These are phyloP conservation scores for Hibiscus mutabilis DNA, from an alignment of 345 rosid species.

Conservation along the genomic window DNA sequence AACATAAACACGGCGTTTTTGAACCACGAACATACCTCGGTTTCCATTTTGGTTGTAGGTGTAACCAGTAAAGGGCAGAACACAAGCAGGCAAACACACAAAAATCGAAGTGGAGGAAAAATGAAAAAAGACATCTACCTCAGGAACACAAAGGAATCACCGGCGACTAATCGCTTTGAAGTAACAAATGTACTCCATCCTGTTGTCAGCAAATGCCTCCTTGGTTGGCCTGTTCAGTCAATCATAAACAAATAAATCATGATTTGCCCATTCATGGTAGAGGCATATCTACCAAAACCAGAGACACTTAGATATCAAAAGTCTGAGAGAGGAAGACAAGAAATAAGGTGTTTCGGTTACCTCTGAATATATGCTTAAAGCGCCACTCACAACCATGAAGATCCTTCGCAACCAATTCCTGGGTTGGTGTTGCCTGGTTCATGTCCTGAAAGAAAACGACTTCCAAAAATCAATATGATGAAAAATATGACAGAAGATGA, in stretches of 20 bases:
- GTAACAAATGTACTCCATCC: constrained; percentile 97
- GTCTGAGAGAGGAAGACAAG: not conserved
- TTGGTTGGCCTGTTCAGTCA: constrained; percentile 67
- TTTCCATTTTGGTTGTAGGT: too few relatives aligned
- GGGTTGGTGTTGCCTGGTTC: constrained; percentile 82
- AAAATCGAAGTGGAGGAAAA: not conserved
- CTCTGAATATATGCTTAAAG: constrained; percentile 91
- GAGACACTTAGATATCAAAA: not conserved
- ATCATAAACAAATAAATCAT: constrained; percentile 7
- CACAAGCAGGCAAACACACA: not conserved
- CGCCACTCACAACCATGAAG: constrained; percentile 91
- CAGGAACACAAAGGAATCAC: constrained; percentile 82
- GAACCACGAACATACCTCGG: too few relatives aligned
- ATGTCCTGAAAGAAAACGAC: constrained; percentile 52
- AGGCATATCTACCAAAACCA: not conserved
- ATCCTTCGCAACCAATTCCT: constrained; percentile 87
- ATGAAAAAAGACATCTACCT: constrained; percentile 37
- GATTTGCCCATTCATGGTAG: not conserved
- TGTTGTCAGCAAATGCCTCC: constrained; percentile 88
- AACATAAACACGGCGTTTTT: too few relatives aligned
- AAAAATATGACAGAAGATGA: not conserved
- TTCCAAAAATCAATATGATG: not conserved
- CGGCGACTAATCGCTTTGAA: constrained; percentile 79
- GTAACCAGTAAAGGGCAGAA: not conserved
- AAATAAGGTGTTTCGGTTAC: constrained; percentile 23